phyloP scores from a whole-genome alignment of 2,329 filamentous ascomycete species.

The Ceratocystis ficicola region DNA sequence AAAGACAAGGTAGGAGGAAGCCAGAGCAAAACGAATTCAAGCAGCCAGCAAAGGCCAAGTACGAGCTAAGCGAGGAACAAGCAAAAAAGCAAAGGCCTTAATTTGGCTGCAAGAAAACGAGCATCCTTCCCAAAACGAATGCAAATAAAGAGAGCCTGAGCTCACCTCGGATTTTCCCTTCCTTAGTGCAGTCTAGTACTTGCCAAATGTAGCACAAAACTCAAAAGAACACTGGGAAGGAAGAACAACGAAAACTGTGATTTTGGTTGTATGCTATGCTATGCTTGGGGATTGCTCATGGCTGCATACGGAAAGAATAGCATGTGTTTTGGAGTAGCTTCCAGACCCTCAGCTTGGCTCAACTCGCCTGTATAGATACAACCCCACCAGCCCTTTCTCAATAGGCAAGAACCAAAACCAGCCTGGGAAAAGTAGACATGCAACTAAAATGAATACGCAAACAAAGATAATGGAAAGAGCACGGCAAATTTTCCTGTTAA shows the following conservation, averaged over 20 bases:
- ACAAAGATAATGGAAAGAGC: too few species aligned
- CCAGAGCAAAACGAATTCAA: too few species aligned
- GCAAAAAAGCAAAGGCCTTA: neutral
- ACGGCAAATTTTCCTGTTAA: too few species aligned
- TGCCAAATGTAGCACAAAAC: neutral
- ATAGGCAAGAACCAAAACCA: too few species aligned
- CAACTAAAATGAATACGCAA: too few species aligned
- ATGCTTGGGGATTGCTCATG: neutral
- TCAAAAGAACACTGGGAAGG: neutral
- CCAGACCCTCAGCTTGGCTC: neutral
- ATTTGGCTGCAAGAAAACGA: neutral
- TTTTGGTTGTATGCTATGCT: neutral
- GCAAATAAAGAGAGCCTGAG: neutral
- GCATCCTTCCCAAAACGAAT: neutral
- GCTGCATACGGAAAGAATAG: neutral
- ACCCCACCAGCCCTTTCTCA: neutral
- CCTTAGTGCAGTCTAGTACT: neutral
- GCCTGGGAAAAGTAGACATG: too few species aligned
- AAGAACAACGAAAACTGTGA: neutral
- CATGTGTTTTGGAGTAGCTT: neutral
- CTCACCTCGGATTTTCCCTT: neutral
- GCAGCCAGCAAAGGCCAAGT: too few species aligned
- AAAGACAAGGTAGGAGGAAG: neutral
- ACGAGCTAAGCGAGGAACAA: neutral
- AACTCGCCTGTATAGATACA: neutral